Base-by-base conservation (phyloP, 345 rosid genomes). In the Populus ilicifolia region DNA sequence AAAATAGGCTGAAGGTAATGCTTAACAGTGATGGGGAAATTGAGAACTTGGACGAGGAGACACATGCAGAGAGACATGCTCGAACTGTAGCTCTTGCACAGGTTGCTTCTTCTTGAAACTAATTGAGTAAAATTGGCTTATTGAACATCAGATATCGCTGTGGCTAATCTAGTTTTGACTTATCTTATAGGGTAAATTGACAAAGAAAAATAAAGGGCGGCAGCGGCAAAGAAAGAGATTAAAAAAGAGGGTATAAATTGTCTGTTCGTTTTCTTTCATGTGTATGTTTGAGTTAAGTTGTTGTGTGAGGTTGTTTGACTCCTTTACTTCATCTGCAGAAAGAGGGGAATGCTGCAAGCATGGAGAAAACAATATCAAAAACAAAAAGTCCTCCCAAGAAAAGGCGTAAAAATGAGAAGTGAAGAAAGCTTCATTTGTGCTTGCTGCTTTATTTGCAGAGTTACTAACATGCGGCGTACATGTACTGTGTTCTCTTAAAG, bases 11-110 rank as follows among this genome's bases (percentile, higher is more conserved):
- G 71, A 90, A 90, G 87, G 81, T 85, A 38, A 81, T 86, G 75
- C 90, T 92, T 64, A 89, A 90, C 69, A 80, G 85, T 75, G 86
- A 88, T 80, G 94, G 94, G 75, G 90, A 90, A 79, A 85, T 88
- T 56, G 92, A 92, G 87, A 81, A 89, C 80, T 92, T 84, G 77
- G 94, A 90, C 76, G 92, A 85, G 77, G 94, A 90, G 81, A 88
- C 89, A 23, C 83, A 88, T 50, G 84, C 82, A 25, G 94, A 88
- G 86, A 72, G 81, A 87, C 75, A 88, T 78, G 84, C 90, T 68
- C 85, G 90, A 71, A 75, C 87, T 70, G 41, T 86, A 16, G 85
- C 90, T 67, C 74, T 80, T 68, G 83, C 82, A 12, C 77, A 85
- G 90, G 96, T 92, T 69, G 41, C 65, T 69, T 68, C 66, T 6